These are phyloP conservation scores for Chimonanthus praecox DNA, from an alignment of 164 flowering plant species.

Conservation along the genomic window DNA sequence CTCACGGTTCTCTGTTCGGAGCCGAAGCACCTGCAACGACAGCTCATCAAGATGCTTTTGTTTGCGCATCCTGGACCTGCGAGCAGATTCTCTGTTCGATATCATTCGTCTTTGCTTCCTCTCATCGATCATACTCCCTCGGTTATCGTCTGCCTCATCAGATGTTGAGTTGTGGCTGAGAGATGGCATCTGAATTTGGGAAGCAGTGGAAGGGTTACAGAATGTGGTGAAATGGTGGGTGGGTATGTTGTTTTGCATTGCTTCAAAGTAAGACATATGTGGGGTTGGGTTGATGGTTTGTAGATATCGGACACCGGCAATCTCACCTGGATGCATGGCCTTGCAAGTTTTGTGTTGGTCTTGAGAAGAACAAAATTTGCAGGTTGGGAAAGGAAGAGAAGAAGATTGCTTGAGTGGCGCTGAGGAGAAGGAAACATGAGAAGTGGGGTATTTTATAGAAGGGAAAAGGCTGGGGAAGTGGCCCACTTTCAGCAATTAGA, in stretches of 20 bases:
- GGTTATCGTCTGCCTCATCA: constrained; percentile 82
- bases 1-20: constrained; percentile 72
- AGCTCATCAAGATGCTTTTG: constrained; percentile 92
- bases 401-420: not conserved
- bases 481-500: constrained; percentile 29
- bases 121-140: constrained; percentile 61
- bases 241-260: constrained; percentile 30
- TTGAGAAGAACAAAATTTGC: constrained; percentile 1
- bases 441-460: constrained; percentile 34
- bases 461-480: constrained; percentile 23
- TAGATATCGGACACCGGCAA: constrained; percentile 31
- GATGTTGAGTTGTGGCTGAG: constrained; percentile 61
- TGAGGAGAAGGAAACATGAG: constrained; percentile 11
- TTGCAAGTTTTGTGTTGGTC: not conserved
- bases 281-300: constrained; percentile 24
- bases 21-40: constrained; percentile 79
- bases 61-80: constrained; percentile 91
- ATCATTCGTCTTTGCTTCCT: constrained; percentile 89
- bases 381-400: not conserved
- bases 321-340: constrained; percentile 32
- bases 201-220: constrained; percentile 20
- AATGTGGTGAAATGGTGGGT: constrained; percentile 23
- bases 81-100: constrained; percentile 91
- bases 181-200: not conserved
- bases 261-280: constrained; percentile 21